These are phyloP conservation scores for Xylaria longipes DNA, from an alignment of 495 filamentous ascomycete genomes.

Conservation along the genomic window DNA sequence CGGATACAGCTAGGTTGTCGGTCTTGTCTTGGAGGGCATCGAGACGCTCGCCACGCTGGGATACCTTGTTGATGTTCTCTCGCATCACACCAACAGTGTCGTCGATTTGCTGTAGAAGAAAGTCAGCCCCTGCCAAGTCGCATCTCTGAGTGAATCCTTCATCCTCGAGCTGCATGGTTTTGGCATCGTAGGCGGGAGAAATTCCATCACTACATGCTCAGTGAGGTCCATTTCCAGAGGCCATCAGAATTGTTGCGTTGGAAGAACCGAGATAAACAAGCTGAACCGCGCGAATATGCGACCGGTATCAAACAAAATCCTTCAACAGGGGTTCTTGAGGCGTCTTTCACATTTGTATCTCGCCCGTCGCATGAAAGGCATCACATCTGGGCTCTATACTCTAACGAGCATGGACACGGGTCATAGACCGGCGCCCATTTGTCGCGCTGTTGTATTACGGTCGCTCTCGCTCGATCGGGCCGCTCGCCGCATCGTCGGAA, in stretches of 20 bases:
- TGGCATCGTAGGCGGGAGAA: slow-evolving; percentile 1
- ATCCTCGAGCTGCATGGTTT: background rate
- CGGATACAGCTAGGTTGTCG: slow-evolving; percentile 86
- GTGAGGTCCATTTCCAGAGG: too few species aligned
- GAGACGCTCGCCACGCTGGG: slow-evolving; percentile 87
- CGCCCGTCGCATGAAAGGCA: slow-evolving; percentile 2
- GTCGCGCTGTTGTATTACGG: background rate
- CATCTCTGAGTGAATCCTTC: background rate
- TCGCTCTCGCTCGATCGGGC: background rate
- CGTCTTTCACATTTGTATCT: background rate
- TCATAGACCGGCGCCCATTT: background rate
- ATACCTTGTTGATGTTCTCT: slow-evolving; percentile 92
- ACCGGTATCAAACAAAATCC: background rate
- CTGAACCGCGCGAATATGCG: background rate
- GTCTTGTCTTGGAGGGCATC: slow-evolving; percentile 95
- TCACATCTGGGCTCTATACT: background rate
- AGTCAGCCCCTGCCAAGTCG: slow-evolving; percentile 35
- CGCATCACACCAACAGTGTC: slow-evolving; percentile 91
- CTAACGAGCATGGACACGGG: background rate
- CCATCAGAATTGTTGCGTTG: background rate
- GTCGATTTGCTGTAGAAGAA: slow-evolving; percentile 82
- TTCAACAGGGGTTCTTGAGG: background rate
- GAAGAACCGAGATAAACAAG: background rate
- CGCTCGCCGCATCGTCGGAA: slow-evolving; percentile 24
- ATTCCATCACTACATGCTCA: background rate